A percentile compares a stretch with the other conserved stretches of the same genome.
Conservation (phyloP, 805 yeast species). For the Kluyveromyces wickerhamii region DNA sequence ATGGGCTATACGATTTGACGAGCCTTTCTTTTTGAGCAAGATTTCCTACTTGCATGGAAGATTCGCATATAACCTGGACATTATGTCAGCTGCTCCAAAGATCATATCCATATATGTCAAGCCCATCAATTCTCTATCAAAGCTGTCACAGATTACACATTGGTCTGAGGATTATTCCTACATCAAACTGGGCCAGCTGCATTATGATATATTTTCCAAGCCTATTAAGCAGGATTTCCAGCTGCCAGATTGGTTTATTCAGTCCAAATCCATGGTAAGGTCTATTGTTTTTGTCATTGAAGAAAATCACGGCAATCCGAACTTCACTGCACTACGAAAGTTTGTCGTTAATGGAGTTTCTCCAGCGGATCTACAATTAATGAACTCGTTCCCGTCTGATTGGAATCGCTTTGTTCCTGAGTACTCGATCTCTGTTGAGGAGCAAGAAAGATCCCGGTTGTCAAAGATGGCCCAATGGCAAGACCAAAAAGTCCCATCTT, state of each 20-base stretch:
- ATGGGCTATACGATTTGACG: slow-evolving; percentile 32
- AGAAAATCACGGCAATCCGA: slow-evolving; percentile 32
- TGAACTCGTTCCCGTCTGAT: slow-evolving; percentile 15
- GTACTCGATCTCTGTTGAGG: slow-evolving; percentile 12
- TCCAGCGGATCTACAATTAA: slow-evolving; percentile 26
- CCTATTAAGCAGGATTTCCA: slow-evolving; percentile 24
- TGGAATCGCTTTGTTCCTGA: slow-evolving; percentile 16
- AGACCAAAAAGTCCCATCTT: slow-evolving; percentile 16
- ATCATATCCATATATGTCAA: slow-evolving; percentile 27
- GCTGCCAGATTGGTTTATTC: slow-evolving; percentile 28
- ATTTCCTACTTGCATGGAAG: slow-evolving; percentile 32
- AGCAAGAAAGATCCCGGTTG: slow-evolving; percentile 7
- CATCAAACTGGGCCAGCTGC: slow-evolving; percentile 24
- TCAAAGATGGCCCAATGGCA: slow-evolving; percentile 10
- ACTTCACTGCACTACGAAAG: slow-evolving; percentile 32
- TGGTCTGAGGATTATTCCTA: slow-evolving; percentile 16
- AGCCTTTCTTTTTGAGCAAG: slow-evolving; percentile 33
- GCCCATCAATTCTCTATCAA: neutral
- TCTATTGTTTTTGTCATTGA: slow-evolving; percentile 26
- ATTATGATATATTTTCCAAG: slow-evolving; percentile 20
- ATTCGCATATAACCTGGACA: slow-evolving; percentile 30
- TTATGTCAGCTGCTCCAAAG: slow-evolving; percentile 35
- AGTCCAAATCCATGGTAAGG: slow-evolving; percentile 25
- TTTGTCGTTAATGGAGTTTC: slow-evolving; percentile 38
- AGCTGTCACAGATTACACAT: slow-evolving; percentile 1